Percentiles rank a stretch among this genome's conserved stretches.
Evolutionary conservation across 768 basidiomycete species (phyloP).

Genomic region (Gloeopeniophorella convolvens): DNA sequence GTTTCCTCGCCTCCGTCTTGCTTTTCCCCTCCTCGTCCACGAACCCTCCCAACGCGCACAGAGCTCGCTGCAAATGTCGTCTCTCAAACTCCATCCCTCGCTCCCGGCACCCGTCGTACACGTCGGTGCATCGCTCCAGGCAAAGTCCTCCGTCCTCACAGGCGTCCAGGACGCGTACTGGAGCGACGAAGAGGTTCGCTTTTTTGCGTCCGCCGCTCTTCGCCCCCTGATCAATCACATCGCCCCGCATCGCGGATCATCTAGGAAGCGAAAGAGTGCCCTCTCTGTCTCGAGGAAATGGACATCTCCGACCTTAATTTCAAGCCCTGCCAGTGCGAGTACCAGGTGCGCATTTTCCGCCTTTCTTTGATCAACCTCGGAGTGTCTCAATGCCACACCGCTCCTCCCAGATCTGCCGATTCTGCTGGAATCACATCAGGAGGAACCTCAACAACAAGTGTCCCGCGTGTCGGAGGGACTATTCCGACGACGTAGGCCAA

Average conservation of each 20-base stretch:
- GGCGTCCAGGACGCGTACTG: constrained; percentile 96
- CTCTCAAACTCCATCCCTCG: constrained; percentile 53
- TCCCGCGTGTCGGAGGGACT: constrained; percentile 90
- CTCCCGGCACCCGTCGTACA: constrained; percentile 71
- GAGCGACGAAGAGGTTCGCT: constrained; percentile 84
- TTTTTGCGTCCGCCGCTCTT: constrained; percentile 12
- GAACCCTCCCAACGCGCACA: background rate
- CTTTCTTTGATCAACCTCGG: constrained; percentile 4
- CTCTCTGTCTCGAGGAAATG: constrained; percentile 97
- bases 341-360: constrained; percentile 57
- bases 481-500: constrained; percentile 88
- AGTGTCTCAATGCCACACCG: constrained; percentile 1
- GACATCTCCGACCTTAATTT: constrained; percentile 99
- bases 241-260: constrained; percentile 12
- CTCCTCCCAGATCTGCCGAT: constrained; percentile 82
- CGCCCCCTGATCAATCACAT: background rate
- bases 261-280: constrained; percentile 96
- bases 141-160: constrained; percentile 80
- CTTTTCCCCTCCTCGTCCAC: background rate
- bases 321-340: constrained; percentile 97
- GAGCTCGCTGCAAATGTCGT: constrained; percentile 34
- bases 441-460: constrained; percentile 93
- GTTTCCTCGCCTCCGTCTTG: constrained; percentile 2
- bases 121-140: constrained; percentile 62
- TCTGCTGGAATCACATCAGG: constrained; percentile 99